phyloP scores from a whole-genome alignment of 2,329 filamentous ascomycete genomes.

The Botrytis aclada region DNA sequence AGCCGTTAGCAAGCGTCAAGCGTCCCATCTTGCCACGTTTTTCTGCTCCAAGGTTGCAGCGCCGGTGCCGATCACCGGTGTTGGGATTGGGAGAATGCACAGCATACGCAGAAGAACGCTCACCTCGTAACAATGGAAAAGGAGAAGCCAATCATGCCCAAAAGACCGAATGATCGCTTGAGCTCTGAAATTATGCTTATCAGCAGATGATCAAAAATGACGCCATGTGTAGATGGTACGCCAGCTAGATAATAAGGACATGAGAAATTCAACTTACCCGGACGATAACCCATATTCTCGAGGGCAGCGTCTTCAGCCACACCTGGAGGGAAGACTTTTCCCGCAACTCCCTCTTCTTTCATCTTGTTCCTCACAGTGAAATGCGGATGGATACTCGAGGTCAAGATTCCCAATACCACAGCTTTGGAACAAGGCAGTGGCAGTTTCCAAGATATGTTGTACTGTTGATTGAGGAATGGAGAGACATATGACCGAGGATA shows the following conservation, averaged over 20 bases:
- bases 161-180: constrained; percentile 52
- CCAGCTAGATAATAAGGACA: neutral
- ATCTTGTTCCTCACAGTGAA: constrained; percentile 14
- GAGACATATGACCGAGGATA: constrained; percentile 16
- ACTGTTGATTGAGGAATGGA: constrained; percentile 13
- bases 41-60: constrained; percentile 13
- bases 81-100: constrained; percentile 14
- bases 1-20: constrained; percentile 24
- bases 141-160: constrained; percentile 58
- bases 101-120: constrained; percentile 28
- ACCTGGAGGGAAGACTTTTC: constrained; percentile 22
- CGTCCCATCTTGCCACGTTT: constrained; percentile 22
- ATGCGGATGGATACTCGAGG: constrained; percentile 13
- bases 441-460: constrained; percentile 10
- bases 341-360: constrained; percentile 9
- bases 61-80: constrained; percentile 16
- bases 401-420: constrained; percentile 7
- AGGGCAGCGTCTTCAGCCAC: constrained; percentile 27
- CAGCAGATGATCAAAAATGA: constrained; percentile 9
- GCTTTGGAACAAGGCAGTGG: neutral
- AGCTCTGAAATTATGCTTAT: constrained; percentile 43
- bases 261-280: constrained; percentile 22
- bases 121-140: constrained; percentile 55
- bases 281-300: constrained; percentile 31
- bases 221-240: constrained; percentile 1